Base-by-base conservation (phyloP, 2,329 filamentous ascomycete genomes). In the Epichloe sp. region DNA sequence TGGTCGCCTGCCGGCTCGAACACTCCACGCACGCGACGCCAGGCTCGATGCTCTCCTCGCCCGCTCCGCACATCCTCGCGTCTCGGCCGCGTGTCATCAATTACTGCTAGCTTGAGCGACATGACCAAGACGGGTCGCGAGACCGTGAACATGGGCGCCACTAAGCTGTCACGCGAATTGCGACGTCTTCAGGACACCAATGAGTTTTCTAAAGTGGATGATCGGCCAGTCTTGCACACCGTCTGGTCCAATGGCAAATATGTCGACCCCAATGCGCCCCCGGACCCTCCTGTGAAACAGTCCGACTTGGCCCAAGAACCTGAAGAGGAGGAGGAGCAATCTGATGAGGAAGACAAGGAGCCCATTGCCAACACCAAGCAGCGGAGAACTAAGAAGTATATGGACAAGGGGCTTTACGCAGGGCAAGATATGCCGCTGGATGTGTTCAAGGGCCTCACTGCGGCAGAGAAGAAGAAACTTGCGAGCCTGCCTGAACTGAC, bases 401-500 rank as follows among this genome's bases (percentile, higher is more conserved):
- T 94, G 50, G 74, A 76, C 49, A 86, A 89, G 64, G 93, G 91
- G 10, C 74, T 97, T 14, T 97, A 94, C 62, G 83, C 88, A 0
- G 93, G 93, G 31, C 91, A 96, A 65, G 75, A 82, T 34, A 68
- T 68, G 6, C 75, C 77, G 0, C 56, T 62, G 6, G 74, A 79
- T 52, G 62, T 71, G 7, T 63, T 63, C 44, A 70, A 73, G 57
- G 73, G 75, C 4, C 66, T 81, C n/a, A 74, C 69, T 3, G 50
- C 66, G 2, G 61, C 63, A 3, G 77, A 78, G 62, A 79, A 74
- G 65, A 79, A 76, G 65, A 70, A 66, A 50, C 63, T 78, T 23
- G 67, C 70, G 1, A 65, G 71, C 54, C 59, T 72, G 4, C 73
- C 73, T 2, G 76, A 75, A 60, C 66, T 77, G 43, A 59, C 63